Conservation (phyloP, 2,329 filamentous ascomycete genomes). For the Stachybotrys elegans region DNA sequence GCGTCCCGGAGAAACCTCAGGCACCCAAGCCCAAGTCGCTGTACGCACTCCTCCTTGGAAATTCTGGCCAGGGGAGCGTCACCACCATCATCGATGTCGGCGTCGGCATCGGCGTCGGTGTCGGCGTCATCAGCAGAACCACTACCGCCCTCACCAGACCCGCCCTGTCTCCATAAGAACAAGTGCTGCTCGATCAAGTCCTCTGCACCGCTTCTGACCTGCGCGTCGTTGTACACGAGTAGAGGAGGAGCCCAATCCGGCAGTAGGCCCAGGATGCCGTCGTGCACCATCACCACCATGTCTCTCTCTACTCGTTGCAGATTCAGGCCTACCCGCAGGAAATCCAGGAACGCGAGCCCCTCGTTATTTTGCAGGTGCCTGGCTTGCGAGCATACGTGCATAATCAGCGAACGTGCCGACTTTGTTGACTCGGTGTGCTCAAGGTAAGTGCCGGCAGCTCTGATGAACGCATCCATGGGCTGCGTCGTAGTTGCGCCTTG, state of each 20-base stretch:
- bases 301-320: conserved; percentile 22
- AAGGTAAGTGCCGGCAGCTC: conserved; percentile 52
- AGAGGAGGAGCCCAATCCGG: conserved; percentile 48
- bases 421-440: conserved; percentile 28
- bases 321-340: conserved; percentile 26
- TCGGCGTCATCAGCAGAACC: too few species aligned
- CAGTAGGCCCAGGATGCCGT: conserved; percentile 18
- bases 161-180: conserved; percentile 28
- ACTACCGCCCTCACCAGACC: too few species aligned
- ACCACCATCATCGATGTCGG: conserved; percentile 6
- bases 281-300: conserved; percentile 13
- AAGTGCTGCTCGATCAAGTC: conserved; percentile 38
- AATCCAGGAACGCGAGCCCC: conserved; percentile 42
- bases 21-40: conserved; percentile 39
- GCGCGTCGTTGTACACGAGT: conserved; percentile 39
- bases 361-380: conserved; percentile 40
- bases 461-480: conserved; percentile 50
- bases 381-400: conserved; percentile 39
- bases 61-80: too few species aligned
- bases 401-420: conserved; percentile 32
- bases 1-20: conserved; percentile 41
- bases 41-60: conserved; percentile 25
- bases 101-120: too few species aligned
- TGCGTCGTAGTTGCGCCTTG: conserved; percentile 36
- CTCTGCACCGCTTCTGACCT: conserved; percentile 36